These are phyloP conservation scores for Brassica cretica DNA, from an alignment of 345 rosid genomes.

Conservation along the genomic window DNA sequence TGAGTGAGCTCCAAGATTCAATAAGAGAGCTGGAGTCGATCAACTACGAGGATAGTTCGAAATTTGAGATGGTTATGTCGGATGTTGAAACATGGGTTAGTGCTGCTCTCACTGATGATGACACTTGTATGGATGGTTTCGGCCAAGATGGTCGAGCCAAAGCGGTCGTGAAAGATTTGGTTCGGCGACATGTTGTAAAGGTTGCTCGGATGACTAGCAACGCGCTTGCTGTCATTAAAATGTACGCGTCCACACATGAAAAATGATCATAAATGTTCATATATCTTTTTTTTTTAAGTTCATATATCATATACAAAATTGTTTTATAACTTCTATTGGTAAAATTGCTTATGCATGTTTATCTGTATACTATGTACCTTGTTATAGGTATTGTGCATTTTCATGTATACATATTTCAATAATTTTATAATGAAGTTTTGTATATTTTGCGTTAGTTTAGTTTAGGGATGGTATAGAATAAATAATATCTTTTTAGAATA, in stretches of 20 bases:
- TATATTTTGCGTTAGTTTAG: background rate
- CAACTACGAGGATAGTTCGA: slow-evolving; percentile 9
- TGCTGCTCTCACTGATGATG: slow-evolving; percentile 57
- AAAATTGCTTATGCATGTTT: background rate
- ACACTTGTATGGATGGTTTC: slow-evolving; percentile 57
- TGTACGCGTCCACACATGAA: slow-evolving; percentile 41
- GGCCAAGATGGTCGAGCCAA: slow-evolving; percentile 1
- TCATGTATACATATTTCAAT: too few relatives aligned
- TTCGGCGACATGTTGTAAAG: slow-evolving; percentile 43
- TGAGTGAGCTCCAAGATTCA: slow-evolving; percentile 53
- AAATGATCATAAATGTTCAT: slow-evolving; percentile 18
- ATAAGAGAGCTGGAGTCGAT: slow-evolving; percentile 42
- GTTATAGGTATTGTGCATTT: background rate
- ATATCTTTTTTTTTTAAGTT: background rate
- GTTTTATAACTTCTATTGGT: background rate
- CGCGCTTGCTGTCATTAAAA: slow-evolving; percentile 56
- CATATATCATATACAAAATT: background rate
- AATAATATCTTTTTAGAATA: too few relatives aligned
- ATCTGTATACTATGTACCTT: background rate
- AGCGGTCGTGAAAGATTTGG: slow-evolving; percentile 30
- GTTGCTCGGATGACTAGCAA: slow-evolving; percentile 58
- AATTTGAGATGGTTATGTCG: slow-evolving; percentile 37
- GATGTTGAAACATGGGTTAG: slow-evolving; percentile 66
- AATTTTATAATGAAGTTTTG: background rate
- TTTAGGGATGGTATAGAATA: background rate